A percentile compares a stretch with the other conserved stretches of the same genome.
Evolutionary conservation across 139 green algal species (phyloP).

Genomic region (Chlorella sp.): DNA sequence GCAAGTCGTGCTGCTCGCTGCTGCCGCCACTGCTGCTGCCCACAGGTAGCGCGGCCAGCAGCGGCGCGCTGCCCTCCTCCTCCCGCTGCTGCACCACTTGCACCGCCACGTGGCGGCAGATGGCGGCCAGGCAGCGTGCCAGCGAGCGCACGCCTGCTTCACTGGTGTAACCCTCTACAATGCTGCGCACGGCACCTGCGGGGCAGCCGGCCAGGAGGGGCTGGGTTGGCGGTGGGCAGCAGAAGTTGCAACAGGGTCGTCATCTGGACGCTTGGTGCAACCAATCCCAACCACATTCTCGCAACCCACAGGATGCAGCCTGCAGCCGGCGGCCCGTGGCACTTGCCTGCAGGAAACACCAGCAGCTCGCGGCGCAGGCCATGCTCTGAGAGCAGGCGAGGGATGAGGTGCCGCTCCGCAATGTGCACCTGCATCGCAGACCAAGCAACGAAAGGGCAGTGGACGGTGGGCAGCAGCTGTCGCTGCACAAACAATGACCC

Average conservation of each 20-base stretch:
- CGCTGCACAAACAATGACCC: no score
- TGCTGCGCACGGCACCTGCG: slow-evolving; percentile 70
- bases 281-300: background rate
- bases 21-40: background rate
- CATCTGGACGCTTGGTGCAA: background rate
- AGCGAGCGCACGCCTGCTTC: slow-evolving; percentile 97
- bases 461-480: background rate
- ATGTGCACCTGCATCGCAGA: slow-evolving; percentile 62
- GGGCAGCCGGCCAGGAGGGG: background rate
- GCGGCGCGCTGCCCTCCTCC: background rate
- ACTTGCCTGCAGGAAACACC: slow-evolving; percentile 49
- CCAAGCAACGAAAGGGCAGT: background rate
- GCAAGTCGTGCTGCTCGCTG: background rate
- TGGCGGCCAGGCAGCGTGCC: slow-evolving; percentile 93
- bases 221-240: background rate
- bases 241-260: background rate
- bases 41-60: background rate
- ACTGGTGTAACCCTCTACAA: slow-evolving; percentile 90
- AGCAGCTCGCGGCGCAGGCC: slow-evolving; percentile 70
- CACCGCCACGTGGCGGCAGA: slow-evolving; percentile 94
- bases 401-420: slow-evolving; percentile 91
- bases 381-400: slow-evolving; percentile 60
- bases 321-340: no score
- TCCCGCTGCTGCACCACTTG: slow-evolving; percentile 58
- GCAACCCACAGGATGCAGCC: no score